Percentiles rank a stretch among this genome's conserved stretches.
phyloP scores from a whole-genome alignment of 331 rosid genomes.

The Ulmus americana region DNA sequence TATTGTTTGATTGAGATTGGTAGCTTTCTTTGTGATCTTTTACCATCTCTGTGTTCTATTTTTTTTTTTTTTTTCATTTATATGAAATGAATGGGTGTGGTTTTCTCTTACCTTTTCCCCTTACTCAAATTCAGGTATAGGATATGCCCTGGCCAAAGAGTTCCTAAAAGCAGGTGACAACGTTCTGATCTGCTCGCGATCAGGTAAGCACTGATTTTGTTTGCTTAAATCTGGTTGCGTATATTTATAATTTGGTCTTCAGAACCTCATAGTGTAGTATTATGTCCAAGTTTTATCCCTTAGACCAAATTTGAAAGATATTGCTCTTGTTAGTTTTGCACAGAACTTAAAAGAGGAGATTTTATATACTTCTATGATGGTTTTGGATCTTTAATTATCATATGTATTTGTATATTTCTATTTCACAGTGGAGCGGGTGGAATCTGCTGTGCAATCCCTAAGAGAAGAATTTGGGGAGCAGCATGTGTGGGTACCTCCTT shows the following conservation, averaged over 20 bases:
- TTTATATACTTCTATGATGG: conserved; percentile 5
- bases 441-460: conserved; percentile 51
- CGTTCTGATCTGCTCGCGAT: conserved; percentile 72
- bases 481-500: conserved; percentile 91
- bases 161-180: conserved; percentile 84
- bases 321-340: too few species aligned
- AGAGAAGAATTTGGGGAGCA: conserved; percentile 77
- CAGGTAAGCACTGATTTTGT: conserved; percentile 36
- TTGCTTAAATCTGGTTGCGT: neutral
- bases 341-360: conserved; percentile 6
- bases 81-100: too few species aligned
- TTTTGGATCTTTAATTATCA: neutral
- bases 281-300: neutral
- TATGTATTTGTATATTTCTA: conserved; percentile 8
- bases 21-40: neutral
- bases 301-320: too few species aligned
- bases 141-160: conserved; percentile 73
- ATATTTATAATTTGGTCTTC: neutral
- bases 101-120: neutral
- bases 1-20: neutral
- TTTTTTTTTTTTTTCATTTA: neutral
- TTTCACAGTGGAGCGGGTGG: conserved; percentile 58
- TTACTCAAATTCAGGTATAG: conserved; percentile 58
- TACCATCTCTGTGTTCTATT: neutral
- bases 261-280: neutral